These are phyloP conservation scores for Metarhizium album DNA, from an alignment of 2,329 filamentous ascomycete species.

Conservation along the genomic window DNA sequence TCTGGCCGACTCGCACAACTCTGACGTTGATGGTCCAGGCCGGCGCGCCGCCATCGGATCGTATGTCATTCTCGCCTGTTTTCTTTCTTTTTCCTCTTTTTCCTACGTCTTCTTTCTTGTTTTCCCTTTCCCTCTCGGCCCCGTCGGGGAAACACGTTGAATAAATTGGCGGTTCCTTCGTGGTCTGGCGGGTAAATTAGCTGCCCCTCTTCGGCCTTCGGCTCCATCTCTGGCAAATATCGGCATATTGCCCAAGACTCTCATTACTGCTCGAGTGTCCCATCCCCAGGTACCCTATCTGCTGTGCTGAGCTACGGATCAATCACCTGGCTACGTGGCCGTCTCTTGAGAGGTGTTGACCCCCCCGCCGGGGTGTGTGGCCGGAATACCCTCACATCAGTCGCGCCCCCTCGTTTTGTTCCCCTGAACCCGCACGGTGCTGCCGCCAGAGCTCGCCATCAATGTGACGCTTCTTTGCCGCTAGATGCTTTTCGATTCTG, in stretches of 20 bases:
- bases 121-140: background rate
- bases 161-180: slow-evolving; percentile 3
- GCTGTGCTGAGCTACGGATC: background rate
- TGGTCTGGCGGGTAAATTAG: background rate
- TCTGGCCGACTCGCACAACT: background rate
- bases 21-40: background rate
- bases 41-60: background rate
- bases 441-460: background rate
- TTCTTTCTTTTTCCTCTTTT: background rate
- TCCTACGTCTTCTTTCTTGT: background rate
- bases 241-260: background rate
- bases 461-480: background rate
- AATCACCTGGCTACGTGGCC: too few relatives aligned
- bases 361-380: too few relatives aligned
- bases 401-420: background rate
- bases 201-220: background rate
- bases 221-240: background rate
- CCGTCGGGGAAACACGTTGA: background rate
- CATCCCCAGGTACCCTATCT: background rate
- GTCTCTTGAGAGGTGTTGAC: too few relatives aligned
- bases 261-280: background rate
- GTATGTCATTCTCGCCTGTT: background rate
- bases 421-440: background rate
- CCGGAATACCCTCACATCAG: slow-evolving; percentile 1
- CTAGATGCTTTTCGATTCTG: background rate